Base-by-base conservation (phyloP, 2,329 filamentous ascomycete species). In the Clonostachys rhizophaga region DNA sequence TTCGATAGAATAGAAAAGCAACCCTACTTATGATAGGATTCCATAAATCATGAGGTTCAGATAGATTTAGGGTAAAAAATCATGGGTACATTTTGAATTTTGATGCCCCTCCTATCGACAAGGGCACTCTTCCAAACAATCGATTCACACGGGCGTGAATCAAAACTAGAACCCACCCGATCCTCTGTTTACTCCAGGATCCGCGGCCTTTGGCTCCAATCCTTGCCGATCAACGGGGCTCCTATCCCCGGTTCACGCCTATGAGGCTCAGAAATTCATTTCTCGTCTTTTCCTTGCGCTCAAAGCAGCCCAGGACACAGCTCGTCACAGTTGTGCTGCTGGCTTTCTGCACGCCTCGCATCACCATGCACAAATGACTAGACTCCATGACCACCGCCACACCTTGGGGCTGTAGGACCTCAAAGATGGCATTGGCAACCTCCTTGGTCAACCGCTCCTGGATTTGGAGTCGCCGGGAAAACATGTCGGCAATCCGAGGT, bases 331-430 rank as follows among this genome's bases (percentile, higher is more conserved):
- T 97, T n/a, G 81, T 87, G 45, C 88, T 85, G 39, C 78, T 81
- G 0, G 90, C 91, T 76, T 99, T 96, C 64, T 96, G 83, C 11
- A 99, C 92, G n/a, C 94, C 94, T 42, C 94, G 83, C 91, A 96
- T 97, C 14, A 96, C 91, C 92, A 97, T 99, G 75, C 94, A 99
- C 42, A 97, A 74, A 70, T 99, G 94, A 61, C 84, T 91, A 12
- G 89, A 95, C 63, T 99, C 94, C 86, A 99, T 96, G 50, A 99
- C 92, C 4, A 99, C 94, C 17, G 89, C 92, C 2, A 99, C 92
- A 42, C 94, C 94, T 62, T 95, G 90, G 3, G 94, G 94, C 64
- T 95, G 87, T 42, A 99, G 77, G 12, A 97, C 85, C 61, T 97
- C 91, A 63, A 91, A 91, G 52, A 99, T 86, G n/a, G 94, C 92